Evolutionary conservation across 2,329 filamentous ascomycete species (phyloP), one percentile per base, ranked within the genome.

Genomic region (Ceratocystis albifundus): DNA sequence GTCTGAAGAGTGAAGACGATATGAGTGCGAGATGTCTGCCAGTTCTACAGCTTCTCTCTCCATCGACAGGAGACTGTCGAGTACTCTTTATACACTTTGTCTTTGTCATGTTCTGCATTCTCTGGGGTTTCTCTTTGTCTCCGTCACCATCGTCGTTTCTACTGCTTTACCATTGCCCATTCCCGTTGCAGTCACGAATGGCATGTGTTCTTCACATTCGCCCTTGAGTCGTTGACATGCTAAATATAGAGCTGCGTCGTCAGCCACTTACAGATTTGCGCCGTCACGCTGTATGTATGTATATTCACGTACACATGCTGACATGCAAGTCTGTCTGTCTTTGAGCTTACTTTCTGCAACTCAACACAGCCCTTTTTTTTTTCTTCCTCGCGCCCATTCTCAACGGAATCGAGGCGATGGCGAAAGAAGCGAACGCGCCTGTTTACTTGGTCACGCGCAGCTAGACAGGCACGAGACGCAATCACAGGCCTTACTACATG

Each of bases 41-140:
- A 4, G 8, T 41, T 15, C 59, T 20, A 62, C 22, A 62, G 22
- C 8, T n/a, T n/a, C n/a, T 25, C 22, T 22, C 25, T 22, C 12
- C 48, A 22, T 50, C 48, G 8, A 50, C 32, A 17, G 7, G 12
- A 22, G 36, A 15, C 20, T n/a, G 3, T 15, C 10, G 8, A 8
- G 6, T 20, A 22, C 61, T 62, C 61, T 62, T 62, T 62, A 62
- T 62, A 62, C 8, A 44, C 36, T 25, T 17, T 17, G 22, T 15
- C 22, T 46, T 46, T 22, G 12, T 28, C 15, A 28, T 62, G 7
- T 6, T 7, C 61, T 28, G 28, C n/a, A 30, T 32, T 28, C 48
- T 53, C 22, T 10, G 1, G 4, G 10, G 1, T 53, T 28, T 28
- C 25, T 25, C 48, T 53, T 53, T 53, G 48, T 17, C 32, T 62